Base-by-base conservation (phyloP, 78 protist species). In the Isochrysis galbana region DNA sequence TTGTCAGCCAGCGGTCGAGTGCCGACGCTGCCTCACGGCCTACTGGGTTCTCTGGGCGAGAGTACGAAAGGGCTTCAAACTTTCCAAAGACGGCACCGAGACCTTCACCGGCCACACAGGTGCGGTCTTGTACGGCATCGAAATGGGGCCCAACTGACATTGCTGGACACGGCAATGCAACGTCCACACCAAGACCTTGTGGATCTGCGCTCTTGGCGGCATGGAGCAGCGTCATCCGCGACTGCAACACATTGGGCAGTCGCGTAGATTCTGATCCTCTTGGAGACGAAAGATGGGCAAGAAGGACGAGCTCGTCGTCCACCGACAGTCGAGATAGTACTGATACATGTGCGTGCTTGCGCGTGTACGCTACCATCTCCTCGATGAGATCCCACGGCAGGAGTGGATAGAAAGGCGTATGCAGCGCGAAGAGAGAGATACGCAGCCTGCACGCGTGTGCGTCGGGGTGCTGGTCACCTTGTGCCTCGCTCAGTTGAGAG, bases 401-500 rank as follows among this genome's bases (percentile, higher is more conserved):
- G 48, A 10, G 78, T 41, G 26, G 32, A 25, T 2, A 14, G 69
- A 80, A 29, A 5, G 90, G 90, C 44, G 90, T 32, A 90, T 90
- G 86, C 32, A 80, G 21, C 26, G 70, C 74, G 38, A 47, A 23
- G 29, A 92, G 91, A 29, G 94, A 51, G 67, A 95, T 90, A 55
- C 89, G 87, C 41, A 84, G 88, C 26, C 94, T 77, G 93, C 87
- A 51, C 32, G 96, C 96, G 82, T 84, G 93, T 10, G 95, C 94
- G 87, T 93, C 94, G 19, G 96, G 96, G 92, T 89, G 93, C 44
- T 0, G 4, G 87, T 91, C 93, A 45, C 22, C 36, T 11, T 1
- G 4, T 17, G 47, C 2, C 47, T 77, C 34, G 34, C 2, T 32
- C 48, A 77, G 47, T 41, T 14, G 46, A 10, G 32, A 5, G 32